Percentiles rank a stretch among this genome's conserved stretches.
Conservation (phyloP, 1,139 yeast species). For the Suhomyces chickasaworum region DNA sequence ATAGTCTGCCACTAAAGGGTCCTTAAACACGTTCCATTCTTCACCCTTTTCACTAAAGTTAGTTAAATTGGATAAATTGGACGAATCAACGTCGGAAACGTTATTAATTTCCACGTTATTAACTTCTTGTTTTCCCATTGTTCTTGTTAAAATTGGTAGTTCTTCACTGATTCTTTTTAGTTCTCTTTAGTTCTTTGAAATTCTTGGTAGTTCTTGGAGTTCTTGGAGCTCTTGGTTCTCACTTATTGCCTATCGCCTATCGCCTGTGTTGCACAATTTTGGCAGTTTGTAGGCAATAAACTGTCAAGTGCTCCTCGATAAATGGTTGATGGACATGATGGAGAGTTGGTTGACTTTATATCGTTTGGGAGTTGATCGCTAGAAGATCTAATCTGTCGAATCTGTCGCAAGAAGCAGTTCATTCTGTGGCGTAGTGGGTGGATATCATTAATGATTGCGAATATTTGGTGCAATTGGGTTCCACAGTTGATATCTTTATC, state of each 20-base stretch:
- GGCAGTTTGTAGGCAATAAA: neutral
- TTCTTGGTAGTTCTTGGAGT: too few relatives aligned
- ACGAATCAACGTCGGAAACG: slow-evolving; percentile 7
- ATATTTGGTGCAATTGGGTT: neutral
- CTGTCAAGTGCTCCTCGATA: slow-evolving; percentile 1
- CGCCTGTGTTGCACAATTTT: slow-evolving; percentile 1
- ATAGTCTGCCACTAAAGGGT: slow-evolving; percentile 32
- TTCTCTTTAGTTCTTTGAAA: too few relatives aligned
- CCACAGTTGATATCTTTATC: neutral
- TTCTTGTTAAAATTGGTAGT: too few relatives aligned
- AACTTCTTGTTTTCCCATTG: neutral
- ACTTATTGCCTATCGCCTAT: neutral
- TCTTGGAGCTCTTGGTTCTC: neutral
- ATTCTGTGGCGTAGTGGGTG: slow-evolving; percentile 5
- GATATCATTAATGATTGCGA: slow-evolving; percentile 9
- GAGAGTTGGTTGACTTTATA: neutral
- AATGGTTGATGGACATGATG: neutral
- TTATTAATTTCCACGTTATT: neutral
- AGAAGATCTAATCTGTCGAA: neutral
- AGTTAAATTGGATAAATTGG: too few relatives aligned
- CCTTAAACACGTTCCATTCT: slow-evolving; percentile 28
- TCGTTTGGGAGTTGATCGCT: too few relatives aligned
- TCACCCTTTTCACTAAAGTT: slow-evolving; percentile 4
- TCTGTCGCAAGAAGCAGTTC: neutral
- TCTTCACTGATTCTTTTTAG: too few relatives aligned